Evolutionary conservation across 257 asterid species (phyloP).

Genomic region (Solanum virginianum): DNA sequence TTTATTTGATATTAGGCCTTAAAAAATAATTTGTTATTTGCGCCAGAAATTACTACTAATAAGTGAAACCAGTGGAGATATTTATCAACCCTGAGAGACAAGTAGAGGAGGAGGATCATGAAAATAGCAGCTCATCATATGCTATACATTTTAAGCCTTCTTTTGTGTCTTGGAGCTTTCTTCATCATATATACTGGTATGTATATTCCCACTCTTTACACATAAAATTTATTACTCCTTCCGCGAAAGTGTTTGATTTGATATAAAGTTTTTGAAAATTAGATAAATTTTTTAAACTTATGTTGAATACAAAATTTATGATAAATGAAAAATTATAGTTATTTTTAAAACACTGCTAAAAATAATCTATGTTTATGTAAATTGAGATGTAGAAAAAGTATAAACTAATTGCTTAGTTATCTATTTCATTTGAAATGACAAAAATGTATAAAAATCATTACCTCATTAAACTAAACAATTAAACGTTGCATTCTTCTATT

Average conservation of each 20-base stretch:
- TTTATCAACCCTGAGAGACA: neutral
- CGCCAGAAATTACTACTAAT: neutral
- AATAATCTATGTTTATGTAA: neutral
- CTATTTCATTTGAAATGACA: neutral
- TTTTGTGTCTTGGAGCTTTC: slow-evolving; percentile 21
- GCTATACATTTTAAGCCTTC: slow-evolving; percentile 14
- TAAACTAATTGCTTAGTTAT: neutral
- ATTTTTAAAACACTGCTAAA: too few species aligned
- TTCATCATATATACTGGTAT: slow-evolving; percentile 31
- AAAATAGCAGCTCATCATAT: neutral
- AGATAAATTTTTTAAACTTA: neutral
- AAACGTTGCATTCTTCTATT: neutral
- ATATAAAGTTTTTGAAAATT: neutral
- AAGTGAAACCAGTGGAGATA: neutral
- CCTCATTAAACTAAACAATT: neutral
- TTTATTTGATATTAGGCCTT: too few species aligned
- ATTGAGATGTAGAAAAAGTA: neutral
- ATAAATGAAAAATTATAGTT: too few species aligned
- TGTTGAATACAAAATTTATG: too few species aligned
- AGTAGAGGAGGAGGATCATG: slow-evolving; percentile 21
- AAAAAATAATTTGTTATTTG: neutral
- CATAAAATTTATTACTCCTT: neutral
- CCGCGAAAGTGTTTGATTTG: neutral
- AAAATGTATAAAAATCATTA: neutral
- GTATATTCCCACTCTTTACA: neutral